These are phyloP conservation scores for Aleurites moluccanus DNA, from an alignment of 441 rosid species.

Conservation along the genomic window DNA sequence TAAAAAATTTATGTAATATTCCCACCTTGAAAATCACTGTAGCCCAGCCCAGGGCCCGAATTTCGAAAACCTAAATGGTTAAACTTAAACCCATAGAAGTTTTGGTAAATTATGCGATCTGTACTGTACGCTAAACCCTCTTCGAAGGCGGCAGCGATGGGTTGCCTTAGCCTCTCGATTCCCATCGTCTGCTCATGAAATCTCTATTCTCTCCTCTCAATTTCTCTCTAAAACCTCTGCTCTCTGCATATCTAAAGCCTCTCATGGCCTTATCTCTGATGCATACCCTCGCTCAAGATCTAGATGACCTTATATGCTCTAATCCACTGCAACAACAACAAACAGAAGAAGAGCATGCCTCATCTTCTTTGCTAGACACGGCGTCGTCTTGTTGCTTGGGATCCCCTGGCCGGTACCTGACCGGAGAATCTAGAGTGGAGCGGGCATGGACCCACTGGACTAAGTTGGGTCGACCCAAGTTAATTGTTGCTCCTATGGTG, in stretches of 20 bases:
- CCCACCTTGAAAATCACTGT: too few relatives aligned
- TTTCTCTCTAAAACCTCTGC: slow-evolving; percentile 15
- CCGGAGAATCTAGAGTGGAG: slow-evolving; percentile 46
- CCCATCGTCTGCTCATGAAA: slow-evolving; percentile 49
- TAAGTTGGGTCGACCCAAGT: slow-evolving; percentile 67
- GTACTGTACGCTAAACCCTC: not conserved
- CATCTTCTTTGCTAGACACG: slow-evolving; percentile 19
- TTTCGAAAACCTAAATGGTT: not conserved
- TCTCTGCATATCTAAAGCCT: slow-evolving; percentile 3
- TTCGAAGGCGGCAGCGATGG: slow-evolving; percentile 53
- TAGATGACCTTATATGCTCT: slow-evolving; percentile 41
- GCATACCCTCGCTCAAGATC: slow-evolving; percentile 23
- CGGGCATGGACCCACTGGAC: slow-evolving; percentile 89
- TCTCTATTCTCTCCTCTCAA: slow-evolving; percentile 5
- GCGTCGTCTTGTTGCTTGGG: slow-evolving; percentile 1
- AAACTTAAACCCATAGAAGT: not conserved
- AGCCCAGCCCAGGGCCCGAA: slow-evolving; percentile 1
- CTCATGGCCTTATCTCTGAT: slow-evolving; percentile 29
- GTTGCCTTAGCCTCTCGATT: slow-evolving; percentile 2
- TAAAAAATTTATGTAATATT: too few relatives aligned
- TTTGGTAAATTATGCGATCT: not conserved
- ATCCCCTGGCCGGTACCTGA: slow-evolving; percentile 34
- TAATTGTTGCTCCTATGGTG: slow-evolving; percentile 91
- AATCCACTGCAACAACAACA: slow-evolving; percentile 11
- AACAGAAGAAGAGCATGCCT: slow-evolving; percentile 7